phyloP scores from a whole-genome alignment of 306 rosid genomes.

The Quercus robur region DNA sequence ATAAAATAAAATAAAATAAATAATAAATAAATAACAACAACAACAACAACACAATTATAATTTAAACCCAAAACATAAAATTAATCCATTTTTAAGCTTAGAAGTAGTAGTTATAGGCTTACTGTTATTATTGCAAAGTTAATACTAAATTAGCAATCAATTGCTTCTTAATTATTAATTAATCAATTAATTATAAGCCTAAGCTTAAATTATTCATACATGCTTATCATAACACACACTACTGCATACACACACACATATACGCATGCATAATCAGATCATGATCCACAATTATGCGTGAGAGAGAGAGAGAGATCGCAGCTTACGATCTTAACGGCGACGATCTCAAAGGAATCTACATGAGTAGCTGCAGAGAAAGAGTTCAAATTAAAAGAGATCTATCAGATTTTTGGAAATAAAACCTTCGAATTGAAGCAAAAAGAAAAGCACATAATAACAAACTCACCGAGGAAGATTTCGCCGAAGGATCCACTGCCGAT shows the following conservation, averaged over 20 bases:
- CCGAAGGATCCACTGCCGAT: conserved; percentile 99
- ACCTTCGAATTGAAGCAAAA: neutral
- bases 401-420: conserved; percentile 15
- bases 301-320: neutral
- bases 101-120: neutral
- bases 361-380: conserved; percentile 68
- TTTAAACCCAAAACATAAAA: neutral
- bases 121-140: neutral
- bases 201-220: neutral
- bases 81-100: no score
- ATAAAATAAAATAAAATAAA: conserved; percentile 10
- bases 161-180: neutral
- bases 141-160: neutral
- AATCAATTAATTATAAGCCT: neutral
- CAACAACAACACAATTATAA: neutral
- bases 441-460: neutral
- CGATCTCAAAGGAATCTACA: conserved; percentile 84
- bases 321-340: conserved; percentile 89
- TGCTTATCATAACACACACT: neutral
- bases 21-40: no score
- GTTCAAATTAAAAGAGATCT: conserved; percentile 7
- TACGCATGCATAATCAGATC: neutral
- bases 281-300: neutral
- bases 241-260: neutral
- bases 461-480: conserved; percentile 82